These are phyloP conservation scores for Dactylellina cionopaga DNA, from an alignment of 2,329 filamentous ascomycete species.

Conservation along the genomic window DNA sequence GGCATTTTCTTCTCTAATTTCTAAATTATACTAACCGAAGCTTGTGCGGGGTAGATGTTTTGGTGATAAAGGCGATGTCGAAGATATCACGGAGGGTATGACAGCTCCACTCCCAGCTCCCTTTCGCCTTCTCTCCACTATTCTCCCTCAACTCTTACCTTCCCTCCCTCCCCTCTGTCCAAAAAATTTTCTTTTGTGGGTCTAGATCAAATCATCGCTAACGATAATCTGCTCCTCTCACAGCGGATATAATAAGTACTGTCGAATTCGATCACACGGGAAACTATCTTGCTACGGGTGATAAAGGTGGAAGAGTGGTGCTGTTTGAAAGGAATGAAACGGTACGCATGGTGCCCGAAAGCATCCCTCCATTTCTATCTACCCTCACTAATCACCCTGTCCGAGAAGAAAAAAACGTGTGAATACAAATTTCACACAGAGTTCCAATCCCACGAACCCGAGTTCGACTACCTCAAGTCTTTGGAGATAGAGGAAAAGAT, in stretches of 20 bases:
- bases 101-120: slow-evolving; percentile 6
- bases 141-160: neutral
- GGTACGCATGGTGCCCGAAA: slow-evolving; percentile 66
- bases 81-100: slow-evolving; percentile 95
- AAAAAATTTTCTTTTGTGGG: neutral
- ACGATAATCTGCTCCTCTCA: slow-evolving; percentile 15
- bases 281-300: slow-evolving; percentile 88
- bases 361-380: neutral
- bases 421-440: slow-evolving; percentile 99
- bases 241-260: slow-evolving; percentile 90
- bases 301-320: slow-evolving; percentile 86
- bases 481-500: slow-evolving; percentile 99
- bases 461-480: slow-evolving; percentile 99
- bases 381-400: slow-evolving; percentile 16
- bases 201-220: neutral
- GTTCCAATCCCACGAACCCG: slow-evolving; percentile 98
- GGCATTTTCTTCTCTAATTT: neutral
- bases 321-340: slow-evolving; percentile 95
- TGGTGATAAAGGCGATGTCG: slow-evolving; percentile 98
- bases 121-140: neutral
- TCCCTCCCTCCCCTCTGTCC: slow-evolving; percentile 52
- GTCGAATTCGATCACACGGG: slow-evolving; percentile 91
- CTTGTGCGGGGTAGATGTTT: slow-evolving; percentile 77
- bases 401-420: slow-evolving; percentile 93
- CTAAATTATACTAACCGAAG: slow-evolving; percentile 41